Evolutionary conservation across 2,329 filamentous ascomycete species (phyloP).

Genomic region (Aspergillus spinulosporus): DNA sequence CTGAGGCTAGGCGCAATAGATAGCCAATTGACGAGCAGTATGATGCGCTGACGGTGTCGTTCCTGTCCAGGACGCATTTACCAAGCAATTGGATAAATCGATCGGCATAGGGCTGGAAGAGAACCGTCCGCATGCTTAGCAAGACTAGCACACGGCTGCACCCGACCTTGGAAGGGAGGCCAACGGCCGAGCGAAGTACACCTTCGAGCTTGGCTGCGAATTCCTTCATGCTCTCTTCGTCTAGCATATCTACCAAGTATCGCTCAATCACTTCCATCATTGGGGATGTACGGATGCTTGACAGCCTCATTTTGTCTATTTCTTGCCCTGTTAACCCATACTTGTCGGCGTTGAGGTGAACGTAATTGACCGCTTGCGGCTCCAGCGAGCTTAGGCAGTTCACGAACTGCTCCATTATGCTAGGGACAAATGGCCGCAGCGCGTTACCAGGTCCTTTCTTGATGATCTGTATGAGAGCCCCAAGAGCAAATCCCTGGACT

Average conservation of each 20-base stretch:
- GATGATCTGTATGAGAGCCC: slow-evolving; percentile 81
- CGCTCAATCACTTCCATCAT: slow-evolving; percentile 91
- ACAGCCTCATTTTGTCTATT: slow-evolving; percentile 83
- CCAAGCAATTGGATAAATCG: slow-evolving; percentile 75
- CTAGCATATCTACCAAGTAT: slow-evolving; percentile 74
- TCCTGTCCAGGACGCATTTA: slow-evolving; percentile 82
- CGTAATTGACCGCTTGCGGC: slow-evolving; percentile 84
- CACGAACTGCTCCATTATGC: slow-evolving; percentile 77
- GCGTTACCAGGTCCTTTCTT: slow-evolving; percentile 79
- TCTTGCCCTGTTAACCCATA: slow-evolving; percentile 84
- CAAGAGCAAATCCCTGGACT: slow-evolving; percentile 78
- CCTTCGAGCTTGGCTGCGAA: slow-evolving; percentile 72
- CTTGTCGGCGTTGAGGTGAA: slow-evolving; percentile 82
- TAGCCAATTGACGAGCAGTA: slow-evolving; percentile 89
- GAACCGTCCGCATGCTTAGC: slow-evolving; percentile 72
- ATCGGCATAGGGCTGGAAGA: slow-evolving; percentile 74
- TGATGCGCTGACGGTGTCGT: slow-evolving; percentile 86
- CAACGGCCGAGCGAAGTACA: slow-evolving; percentile 81
- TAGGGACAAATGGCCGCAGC: slow-evolving; percentile 76
- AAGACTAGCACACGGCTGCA: slow-evolving; percentile 83
- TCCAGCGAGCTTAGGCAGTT: slow-evolving; percentile 84
- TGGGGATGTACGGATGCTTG: slow-evolving; percentile 78
- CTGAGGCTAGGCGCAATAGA: slow-evolving; percentile 66
- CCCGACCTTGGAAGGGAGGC: slow-evolving; percentile 90
- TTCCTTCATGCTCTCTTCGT: slow-evolving; percentile 72